A percentile compares a stretch with the other conserved stretches of the same genome.
phyloP scores from a whole-genome alignment of 345 rosid genomes.

The Erysimum cheiranthoides region DNA sequence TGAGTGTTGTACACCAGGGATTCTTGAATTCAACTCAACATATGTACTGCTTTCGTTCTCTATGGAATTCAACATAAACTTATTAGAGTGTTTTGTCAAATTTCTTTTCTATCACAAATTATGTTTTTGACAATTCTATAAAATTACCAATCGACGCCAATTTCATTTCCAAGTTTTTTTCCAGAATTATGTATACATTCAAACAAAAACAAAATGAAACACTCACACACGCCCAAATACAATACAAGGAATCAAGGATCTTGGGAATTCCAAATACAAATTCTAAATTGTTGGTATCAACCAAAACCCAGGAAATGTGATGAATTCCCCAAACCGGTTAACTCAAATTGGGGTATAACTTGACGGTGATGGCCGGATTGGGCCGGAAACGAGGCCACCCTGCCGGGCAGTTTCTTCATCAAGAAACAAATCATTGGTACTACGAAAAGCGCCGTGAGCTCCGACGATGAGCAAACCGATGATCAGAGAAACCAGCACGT shows the following conservation, averaged over 20 bases:
- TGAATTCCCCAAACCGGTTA: background rate
- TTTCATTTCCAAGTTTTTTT: background rate
- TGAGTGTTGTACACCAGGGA: background rate
- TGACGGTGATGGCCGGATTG: constrained; percentile 49
- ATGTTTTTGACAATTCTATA: background rate
- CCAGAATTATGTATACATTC: background rate
- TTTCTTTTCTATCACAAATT: background rate
- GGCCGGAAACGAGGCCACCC: constrained; percentile 69
- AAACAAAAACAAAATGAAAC: background rate
- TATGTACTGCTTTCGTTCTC: background rate
- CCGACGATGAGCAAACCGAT: constrained; percentile 65
- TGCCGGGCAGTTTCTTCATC: constrained; percentile 66
- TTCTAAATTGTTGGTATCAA: background rate
- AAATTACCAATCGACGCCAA: constrained; percentile 7
- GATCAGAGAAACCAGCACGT: constrained; percentile 69
- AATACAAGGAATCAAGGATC: constrained; percentile 15
- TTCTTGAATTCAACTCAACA: background rate
- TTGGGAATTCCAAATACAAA: background rate
- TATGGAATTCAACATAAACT: background rate
- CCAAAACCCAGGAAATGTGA: constrained; percentile 3
- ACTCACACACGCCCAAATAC: background rate
- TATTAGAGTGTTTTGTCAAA: background rate
- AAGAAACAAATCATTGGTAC: constrained; percentile 73
- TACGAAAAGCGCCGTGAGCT: constrained; percentile 67
- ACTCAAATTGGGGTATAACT: constrained; percentile 63